Percentiles rank a stretch among this genome's conserved stretches.
Evolutionary conservation across 495 filamentous ascomycete species (phyloP).

Genomic region (Aspergillus sclerotiicarbonarius): DNA sequence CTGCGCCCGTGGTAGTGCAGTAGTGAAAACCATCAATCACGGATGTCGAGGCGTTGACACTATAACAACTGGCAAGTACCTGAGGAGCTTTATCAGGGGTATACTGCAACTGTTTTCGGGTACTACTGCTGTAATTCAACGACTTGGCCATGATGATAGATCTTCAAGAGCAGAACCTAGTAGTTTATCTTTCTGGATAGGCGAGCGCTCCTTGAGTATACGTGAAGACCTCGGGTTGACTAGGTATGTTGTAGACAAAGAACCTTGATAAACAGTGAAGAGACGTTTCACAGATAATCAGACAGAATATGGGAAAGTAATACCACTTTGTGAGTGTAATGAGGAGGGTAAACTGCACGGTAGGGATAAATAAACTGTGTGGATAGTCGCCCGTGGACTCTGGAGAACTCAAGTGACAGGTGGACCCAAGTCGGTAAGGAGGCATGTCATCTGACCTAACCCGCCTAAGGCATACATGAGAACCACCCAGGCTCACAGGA

Average conservation of each 20-base stretch:
- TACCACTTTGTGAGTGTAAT: neutral
- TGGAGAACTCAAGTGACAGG: too few relatives aligned
- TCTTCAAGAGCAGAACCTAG: neutral
- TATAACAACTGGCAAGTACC: constrained; percentile 85
- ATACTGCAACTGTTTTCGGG: constrained; percentile 64
- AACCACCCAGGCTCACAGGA: too few relatives aligned
- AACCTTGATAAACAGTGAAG: too few relatives aligned
- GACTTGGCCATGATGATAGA: constrained; percentile 51
- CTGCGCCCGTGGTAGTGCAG: constrained; percentile 82
- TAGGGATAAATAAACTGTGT: too few relatives aligned
- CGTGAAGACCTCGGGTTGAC: neutral
- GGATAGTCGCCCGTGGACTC: too few relatives aligned
- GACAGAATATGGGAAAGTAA: neutral
- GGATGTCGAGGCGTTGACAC: constrained; percentile 51
- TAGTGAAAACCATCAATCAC: constrained; percentile 84
- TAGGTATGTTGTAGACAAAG: too few relatives aligned
- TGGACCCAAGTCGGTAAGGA: too few relatives aligned
- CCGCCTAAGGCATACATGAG: too few relatives aligned
- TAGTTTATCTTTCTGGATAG: neutral
- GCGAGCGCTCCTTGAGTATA: neutral
- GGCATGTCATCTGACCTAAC: too few relatives aligned
- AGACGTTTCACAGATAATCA: too few relatives aligned
- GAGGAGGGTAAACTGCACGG: too few relatives aligned
- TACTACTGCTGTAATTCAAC: constrained; percentile 66
- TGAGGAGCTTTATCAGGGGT: constrained; percentile 45